phyloP scores from a whole-genome alignment of 2,329 filamentous ascomycete species.

The Lecanosticta acicola region DNA sequence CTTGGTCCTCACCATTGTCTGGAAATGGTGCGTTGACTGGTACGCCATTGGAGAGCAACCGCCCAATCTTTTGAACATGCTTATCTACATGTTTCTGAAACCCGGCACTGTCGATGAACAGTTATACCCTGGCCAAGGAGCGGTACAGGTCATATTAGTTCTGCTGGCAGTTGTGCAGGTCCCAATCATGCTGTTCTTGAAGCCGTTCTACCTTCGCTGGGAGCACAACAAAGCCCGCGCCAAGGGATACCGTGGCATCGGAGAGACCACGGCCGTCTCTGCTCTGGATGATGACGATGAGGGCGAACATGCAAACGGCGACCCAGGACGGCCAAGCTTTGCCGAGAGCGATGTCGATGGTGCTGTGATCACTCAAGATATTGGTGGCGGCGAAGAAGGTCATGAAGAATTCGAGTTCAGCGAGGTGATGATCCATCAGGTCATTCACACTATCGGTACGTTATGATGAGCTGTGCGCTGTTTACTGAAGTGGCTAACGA shows the following conservation, averaged over 20 bases:
- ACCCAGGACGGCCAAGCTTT: conserved; percentile 61
- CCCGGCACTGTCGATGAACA: conserved; percentile 69
- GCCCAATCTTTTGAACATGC: conserved; percentile 92
- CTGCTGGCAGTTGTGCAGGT: conserved; percentile 81
- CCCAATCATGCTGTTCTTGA: conserved; percentile 84
- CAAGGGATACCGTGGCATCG: conserved; percentile 86
- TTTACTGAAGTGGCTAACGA: conserved; percentile 6
- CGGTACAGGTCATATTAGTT: conserved; percentile 71
- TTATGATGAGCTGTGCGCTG: conserved; percentile 11
- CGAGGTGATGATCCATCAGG: conserved; percentile 97
- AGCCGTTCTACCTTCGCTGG: conserved; percentile 89
- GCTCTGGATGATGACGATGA: conserved; percentile 87
- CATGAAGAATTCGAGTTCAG: conserved; percentile 97
- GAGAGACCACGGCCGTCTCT: conserved; percentile 80
- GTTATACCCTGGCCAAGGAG: conserved; percentile 71
- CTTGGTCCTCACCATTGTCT: conserved; percentile 85
- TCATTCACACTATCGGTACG: conserved; percentile 96
- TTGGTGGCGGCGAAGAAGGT: conserved; percentile 65
- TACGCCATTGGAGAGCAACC: conserved; percentile 59
- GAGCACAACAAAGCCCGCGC: conserved; percentile 87
- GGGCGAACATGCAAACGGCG: conserved; percentile 50
- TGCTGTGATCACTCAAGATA: conserved; percentile 83
- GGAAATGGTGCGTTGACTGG: conserved; percentile 97
- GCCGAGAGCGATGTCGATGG: conserved; percentile 70
- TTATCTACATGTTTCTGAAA: conserved; percentile 98